phyloP scores from a whole-genome alignment of 768 basidiomycete species.

The Trametes villosa region DNA sequence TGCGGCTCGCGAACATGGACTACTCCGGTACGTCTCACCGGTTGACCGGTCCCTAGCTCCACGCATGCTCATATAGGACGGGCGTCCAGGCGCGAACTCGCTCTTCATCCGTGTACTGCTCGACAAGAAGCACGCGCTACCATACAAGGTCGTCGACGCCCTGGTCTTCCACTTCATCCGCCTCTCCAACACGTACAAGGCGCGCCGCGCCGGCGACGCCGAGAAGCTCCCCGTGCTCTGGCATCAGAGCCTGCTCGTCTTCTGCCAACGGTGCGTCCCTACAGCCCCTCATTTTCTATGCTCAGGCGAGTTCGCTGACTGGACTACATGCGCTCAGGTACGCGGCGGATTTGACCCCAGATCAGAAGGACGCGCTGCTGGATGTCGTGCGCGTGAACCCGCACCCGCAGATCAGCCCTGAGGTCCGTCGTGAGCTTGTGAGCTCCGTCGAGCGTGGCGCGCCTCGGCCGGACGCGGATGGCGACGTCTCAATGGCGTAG shows the following conservation, averaged over 20 bases:
- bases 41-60: not conserved
- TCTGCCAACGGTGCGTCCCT: slow-evolving; percentile 77
- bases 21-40: slow-evolving; percentile 70
- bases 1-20: slow-evolving; percentile 95
- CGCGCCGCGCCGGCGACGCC: slow-evolving; percentile 65
- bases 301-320: not conserved
- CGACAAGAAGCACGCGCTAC: slow-evolving; percentile 97
- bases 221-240: slow-evolving; percentile 94
- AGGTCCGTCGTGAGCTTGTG: slow-evolving; percentile 89
- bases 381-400: slow-evolving; percentile 88
- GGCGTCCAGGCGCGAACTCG: slow-evolving; percentile 75
- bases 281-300: not conserved
- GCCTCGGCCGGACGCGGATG: slow-evolving; percentile 63
- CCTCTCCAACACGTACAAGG: slow-evolving; percentile 89
- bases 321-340: slow-evolving; percentile 56
- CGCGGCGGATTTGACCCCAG: slow-evolving; percentile 90
- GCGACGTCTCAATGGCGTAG: slow-evolving; percentile 46
- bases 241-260: slow-evolving; percentile 96
- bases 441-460: slow-evolving; percentile 88
- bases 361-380: slow-evolving; percentile 96
- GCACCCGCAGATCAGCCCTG: slow-evolving; percentile 86
- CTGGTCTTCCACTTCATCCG: slow-evolving; percentile 98
- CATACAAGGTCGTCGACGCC: slow-evolving; percentile 96
- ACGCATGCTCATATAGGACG: not conserved
- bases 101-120: slow-evolving; percentile 95